Evolutionary conservation across 2,329 filamentous ascomycete species (phyloP).

Genomic region (Graphiopsis chlorocephala): DNA sequence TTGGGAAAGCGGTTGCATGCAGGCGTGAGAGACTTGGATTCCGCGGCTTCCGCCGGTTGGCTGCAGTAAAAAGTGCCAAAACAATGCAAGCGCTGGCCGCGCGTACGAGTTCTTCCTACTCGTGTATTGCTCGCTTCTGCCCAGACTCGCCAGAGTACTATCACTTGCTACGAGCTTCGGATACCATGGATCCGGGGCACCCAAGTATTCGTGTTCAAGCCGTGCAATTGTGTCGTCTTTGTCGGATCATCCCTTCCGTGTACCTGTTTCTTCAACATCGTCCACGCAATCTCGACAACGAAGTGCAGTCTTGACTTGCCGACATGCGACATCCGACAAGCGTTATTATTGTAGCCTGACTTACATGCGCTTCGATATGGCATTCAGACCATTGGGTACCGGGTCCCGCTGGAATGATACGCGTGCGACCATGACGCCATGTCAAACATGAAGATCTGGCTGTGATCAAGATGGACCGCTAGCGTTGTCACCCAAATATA

Average conservation of each 20-base stretch:
- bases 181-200: not conserved
- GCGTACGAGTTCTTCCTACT: not conserved
- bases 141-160: not conserved
- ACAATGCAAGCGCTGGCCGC: constrained; percentile 3
- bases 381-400: not conserved
- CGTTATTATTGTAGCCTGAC: not conserved
- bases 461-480: not conserved
- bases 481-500: not conserved
- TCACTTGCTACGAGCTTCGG: not conserved
- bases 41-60: not conserved
- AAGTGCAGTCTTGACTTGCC: not conserved
- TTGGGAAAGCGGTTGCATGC: not conserved
- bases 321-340: not conserved
- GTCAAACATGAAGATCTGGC: not conserved
- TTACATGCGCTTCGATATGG: not conserved
- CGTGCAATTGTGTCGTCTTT: not conserved
- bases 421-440: not conserved
- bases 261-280: not conserved
- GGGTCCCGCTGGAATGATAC: not conserved
- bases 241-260: not conserved
- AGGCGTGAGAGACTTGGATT: not conserved
- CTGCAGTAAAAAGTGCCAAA: not conserved
- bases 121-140: not conserved
- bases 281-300: not conserved
- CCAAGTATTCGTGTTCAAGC: not conserved